Base-by-base conservation (phyloP, 2,329 filamentous ascomycete species). In the Pseudogymnoascus destructans region DNA sequence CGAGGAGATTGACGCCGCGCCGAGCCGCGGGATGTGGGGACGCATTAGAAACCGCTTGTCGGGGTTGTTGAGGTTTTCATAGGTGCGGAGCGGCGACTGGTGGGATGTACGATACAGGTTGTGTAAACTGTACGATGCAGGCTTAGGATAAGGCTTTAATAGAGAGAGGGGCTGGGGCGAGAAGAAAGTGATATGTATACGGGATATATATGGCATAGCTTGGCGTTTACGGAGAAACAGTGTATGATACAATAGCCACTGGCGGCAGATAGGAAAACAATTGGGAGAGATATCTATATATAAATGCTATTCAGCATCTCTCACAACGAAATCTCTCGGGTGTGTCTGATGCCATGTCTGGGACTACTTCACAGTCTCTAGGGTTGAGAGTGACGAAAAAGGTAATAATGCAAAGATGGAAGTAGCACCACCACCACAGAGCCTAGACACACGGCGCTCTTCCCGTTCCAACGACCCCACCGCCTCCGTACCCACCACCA, bases 1-100 rank as follows among this genome's bases (percentile, higher is more conserved):
- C 0, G 73, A 71, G 57, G 84, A 87, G 68, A 75, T 87, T 21
- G 79, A 85, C 33, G 79, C 79, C 64, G 82, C 80, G 3, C 84
- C 83, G 1, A 77, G 72, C 38, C 72, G 83, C 59, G 76, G 76
- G 6, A 81, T 75, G 72, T 66, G 79, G 19, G 73, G 76, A 55
- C 73, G 77, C 57, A 60, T 81, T 55, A 70, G 73, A 61, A 79
- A 84, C 66, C 75, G 75, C 61, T 66, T 84, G 62, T 76, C 77
- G 61, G 82, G 83, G 9, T 75, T 82, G 70, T 75, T 86, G 61
- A 74, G 82, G 60, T 71, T 84, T 59, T 71, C 77, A 64, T 84
- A 55, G 33, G 27, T 15, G 17, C 13, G 52, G 21, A 3, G 72
- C 8, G 15, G 58, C 35, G 60, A 61, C n/a, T n/a, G n/a, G n/a